Evolutionary conservation across 345 rosid genomes (phyloP), one percentile per base, ranked within the genome.

Genomic region (Pistacia vera): DNA sequence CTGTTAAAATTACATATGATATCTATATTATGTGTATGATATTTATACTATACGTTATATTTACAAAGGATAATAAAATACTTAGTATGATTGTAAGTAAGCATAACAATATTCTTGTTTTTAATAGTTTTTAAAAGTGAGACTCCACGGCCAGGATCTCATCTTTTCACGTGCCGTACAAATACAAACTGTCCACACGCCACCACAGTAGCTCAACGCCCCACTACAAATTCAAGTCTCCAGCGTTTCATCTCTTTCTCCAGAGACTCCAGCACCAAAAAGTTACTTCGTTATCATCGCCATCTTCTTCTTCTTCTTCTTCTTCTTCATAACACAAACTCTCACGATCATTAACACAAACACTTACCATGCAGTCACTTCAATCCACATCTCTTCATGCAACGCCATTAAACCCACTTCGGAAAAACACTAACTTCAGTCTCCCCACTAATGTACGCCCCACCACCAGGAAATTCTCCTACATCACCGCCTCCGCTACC

Each of bases 291-390:
- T 73, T 73, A 68, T 79, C 76, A 78, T 79, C 86, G 81, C 59
- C 60, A n/a, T n/a, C n/a, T n/a, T n/a, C n/a, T 38, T 11, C 55
- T 8, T n/a, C 57, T 33, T 57, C 46, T 52, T 54, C 57, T 49
- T 51, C 70, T 25, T 55, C 63, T 60, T 65, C 63, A 59, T 20
- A 67, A 18, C 72, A 28, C 63, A 20, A 18, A 62, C 81, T 22
- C 22, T 22, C 22, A 0, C 0, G 22, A 22, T 22, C 22, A 22
- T 22, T 20, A 67, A 18, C 72, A 28, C 63, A 20, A 18, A 62
- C 81, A 80, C 79, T 3, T 83, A 72, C 87, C 83, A 92, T 92
- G 97, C 93, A 90, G 81, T 78, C 90, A 80, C 91, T 95, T 63
- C 97, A 90, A 30, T 73, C 91, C 11, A 81, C 92, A 0, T 79